A percentile compares a stretch with the other conserved stretches of the same genome.
Conservation (phyloP, 2,329 filamentous ascomycete species). For the Nemania diffusa region DNA sequence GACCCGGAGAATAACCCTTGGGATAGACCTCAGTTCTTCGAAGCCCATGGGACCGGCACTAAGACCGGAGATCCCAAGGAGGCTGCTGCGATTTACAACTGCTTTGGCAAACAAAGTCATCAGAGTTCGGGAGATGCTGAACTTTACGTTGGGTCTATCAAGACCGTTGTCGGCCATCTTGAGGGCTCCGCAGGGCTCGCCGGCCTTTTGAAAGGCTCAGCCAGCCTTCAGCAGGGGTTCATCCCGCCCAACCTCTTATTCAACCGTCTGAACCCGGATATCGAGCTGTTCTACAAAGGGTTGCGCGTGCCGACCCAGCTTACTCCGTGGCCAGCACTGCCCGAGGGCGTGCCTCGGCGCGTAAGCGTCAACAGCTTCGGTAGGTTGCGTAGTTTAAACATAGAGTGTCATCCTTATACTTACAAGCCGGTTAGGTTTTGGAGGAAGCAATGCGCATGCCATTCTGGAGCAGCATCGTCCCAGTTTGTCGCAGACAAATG, state of each 20-base stretch:
- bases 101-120: constrained; percentile 28
- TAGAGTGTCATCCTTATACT: no score
- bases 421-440: no score
- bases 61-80: constrained; percentile 41
- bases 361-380: constrained; percentile 44
- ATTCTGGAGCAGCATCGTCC: background rate
- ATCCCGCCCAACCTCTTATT: constrained; percentile 50
- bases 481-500: no score
- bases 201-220: constrained; percentile 43
- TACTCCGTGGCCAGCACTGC: constrained; percentile 36
- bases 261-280: constrained; percentile 43
- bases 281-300: constrained; percentile 42
- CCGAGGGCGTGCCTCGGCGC: constrained; percentile 24
- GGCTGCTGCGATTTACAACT: constrained; percentile 38
- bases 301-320: constrained; percentile 31
- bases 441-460: background rate
- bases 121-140: background rate
- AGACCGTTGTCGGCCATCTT: constrained; percentile 41
- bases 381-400: constrained; percentile 2
- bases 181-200: constrained; percentile 46
- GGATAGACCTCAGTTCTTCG: constrained; percentile 38
- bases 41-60: constrained; percentile 44
- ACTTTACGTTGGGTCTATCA: constrained; percentile 36
- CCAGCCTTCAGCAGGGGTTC: constrained; percentile 33
- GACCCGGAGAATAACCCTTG: constrained; percentile 25